These are phyloP conservation scores for Pholiota microspora DNA, from an alignment of 768 basidiomycete genomes.

Conservation along the genomic window DNA sequence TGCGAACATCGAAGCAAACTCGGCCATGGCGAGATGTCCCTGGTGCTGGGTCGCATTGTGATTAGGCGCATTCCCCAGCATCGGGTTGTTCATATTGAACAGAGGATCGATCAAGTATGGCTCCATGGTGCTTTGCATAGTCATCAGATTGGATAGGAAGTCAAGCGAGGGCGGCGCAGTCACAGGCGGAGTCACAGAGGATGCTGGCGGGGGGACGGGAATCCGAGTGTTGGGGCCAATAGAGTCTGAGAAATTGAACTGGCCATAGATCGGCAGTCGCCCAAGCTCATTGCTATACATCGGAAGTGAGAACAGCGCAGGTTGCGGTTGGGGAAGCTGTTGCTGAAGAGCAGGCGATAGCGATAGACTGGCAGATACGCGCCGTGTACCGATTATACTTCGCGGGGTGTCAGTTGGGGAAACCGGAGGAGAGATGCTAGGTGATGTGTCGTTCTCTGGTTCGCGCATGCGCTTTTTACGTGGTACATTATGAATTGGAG, in stretches of 20 bases:
- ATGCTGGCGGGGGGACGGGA: slow-evolving; percentile 5
- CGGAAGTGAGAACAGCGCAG: slow-evolving; percentile 38
- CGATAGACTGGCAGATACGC: slow-evolving; percentile 22
- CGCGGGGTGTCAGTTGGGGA: slow-evolving; percentile 15
- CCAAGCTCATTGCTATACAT: slow-evolving; percentile 60
- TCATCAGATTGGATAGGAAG: slow-evolving; percentile 7
- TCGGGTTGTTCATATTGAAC: neutral
- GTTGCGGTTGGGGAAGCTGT: slow-evolving; percentile 11
- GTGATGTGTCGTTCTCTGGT: slow-evolving; percentile 7
- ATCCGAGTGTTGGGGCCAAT: slow-evolving; percentile 13
- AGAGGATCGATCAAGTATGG: slow-evolving; percentile 3
- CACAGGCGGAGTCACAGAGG: no score
- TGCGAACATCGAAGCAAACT: neutral
- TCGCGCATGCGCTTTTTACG: slow-evolving; percentile 19
- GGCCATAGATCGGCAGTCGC: slow-evolving; percentile 46
- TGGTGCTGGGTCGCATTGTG: neutral
- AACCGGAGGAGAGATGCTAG: slow-evolving; percentile 12
- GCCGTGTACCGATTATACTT: slow-evolving; percentile 26
- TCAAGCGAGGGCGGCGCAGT: neutral
- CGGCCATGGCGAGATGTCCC: neutral
- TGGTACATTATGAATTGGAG: no score
- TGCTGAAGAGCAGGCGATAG: neutral
- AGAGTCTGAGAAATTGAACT: slow-evolving; percentile 36
- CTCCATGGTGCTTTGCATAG: neutral
- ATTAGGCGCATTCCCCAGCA: neutral